Base-by-base conservation (phyloP, 2,329 filamentous ascomycete genomes). In the Ciborinia camelliae region DNA sequence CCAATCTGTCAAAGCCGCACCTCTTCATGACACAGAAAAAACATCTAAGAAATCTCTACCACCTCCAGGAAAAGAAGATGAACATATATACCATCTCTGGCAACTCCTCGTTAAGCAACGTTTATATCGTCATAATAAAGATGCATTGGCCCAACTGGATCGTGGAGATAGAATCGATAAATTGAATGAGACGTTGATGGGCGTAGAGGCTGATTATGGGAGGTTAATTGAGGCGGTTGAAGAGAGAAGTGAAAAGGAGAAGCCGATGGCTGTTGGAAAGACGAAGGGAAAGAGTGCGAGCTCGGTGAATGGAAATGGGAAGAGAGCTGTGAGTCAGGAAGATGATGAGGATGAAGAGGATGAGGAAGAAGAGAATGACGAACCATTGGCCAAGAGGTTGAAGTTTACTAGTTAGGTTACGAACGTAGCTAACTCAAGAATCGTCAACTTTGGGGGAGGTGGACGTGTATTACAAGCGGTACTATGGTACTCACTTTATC, bases 81-180 rank as follows among this genome's bases (percentile, higher is more conserved):
- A 86, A 69, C 81, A 87, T 32, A 80, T 83, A 59, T 90, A 90
- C 74, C 84, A 82, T 68, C 82, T 91, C 52, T 96, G 90, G 90
- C 81, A 87, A 37, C 76, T 94, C 30, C 80, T 91, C 50, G 85
- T 89, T n/a, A 95, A 95, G 78, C 84, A 90, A 71, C 81, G 91
- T 43, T 79, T 96, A 4, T 92, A 90, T 74, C 82, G 84, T 52
- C 89, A 92, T 71, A 94, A 95, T 73, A 83, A 82, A 65, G 88
- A 93, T 70, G 77, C 84, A 2, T 80, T 96, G 15, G 83, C 84
- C 45, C 88, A 93, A 75, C 78, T 94, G 48, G 89, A 91, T 63
- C 79, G 80, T 6, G 75, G 78, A 0, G 90, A 94, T 75, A 83
- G 90, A 43, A 84, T 90, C 9, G 84, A 90, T 65, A 91, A 89